Evolutionary conservation across 345 rosid genomes (phyloP), one percentile per base, ranked within the genome.

Genomic region (Pugionium dolabratum): DNA sequence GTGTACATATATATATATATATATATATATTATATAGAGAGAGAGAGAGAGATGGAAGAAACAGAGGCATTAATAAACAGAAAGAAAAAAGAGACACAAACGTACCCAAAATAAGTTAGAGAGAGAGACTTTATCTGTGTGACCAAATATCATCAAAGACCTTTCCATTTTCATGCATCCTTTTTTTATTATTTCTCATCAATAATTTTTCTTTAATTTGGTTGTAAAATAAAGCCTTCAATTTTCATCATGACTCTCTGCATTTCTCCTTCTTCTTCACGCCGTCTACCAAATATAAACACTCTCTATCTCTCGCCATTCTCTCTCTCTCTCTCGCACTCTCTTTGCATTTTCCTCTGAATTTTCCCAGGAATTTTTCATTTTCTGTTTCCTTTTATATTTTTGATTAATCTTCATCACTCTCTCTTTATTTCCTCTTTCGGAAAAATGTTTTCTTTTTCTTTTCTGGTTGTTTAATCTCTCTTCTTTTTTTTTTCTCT

Each of bases 271-370:
- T 72, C 91, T 76, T 57, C 84, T 75, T 78, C 80, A 82, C 86
- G 91, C 88, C 84, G 85, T 84, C 91, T 83, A 84, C 75, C 79
- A 69, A 67, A 67, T 18, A 74, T 61, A 74, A 71, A 72, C 76
- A 59, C 71, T 51, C 59, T 49, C 63, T 47, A 33, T 62, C 59
- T 18, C 18, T 18, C 18, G 18, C 18, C 18, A 18, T 18, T 18
- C 18, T 18, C 18, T 64, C 63, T 67, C 81, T 68, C 73, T 53
- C 64, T 55, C 73, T 62, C 71, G 74, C 80, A 66, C 79, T 81
- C 75, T 81, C 74, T 72, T 71, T 79, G 69, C 77, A 74, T 74
- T 73, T 72, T 67, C 37, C 59, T 47, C 41, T 56, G 44, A 8
- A 3, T 41, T 62, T 59, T 53, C 76, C 41, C 53, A 33, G 60